Evolutionary conservation across 768 basidiomycete genomes (phyloP).

Genomic region (Nevesoporus exiguus): DNA sequence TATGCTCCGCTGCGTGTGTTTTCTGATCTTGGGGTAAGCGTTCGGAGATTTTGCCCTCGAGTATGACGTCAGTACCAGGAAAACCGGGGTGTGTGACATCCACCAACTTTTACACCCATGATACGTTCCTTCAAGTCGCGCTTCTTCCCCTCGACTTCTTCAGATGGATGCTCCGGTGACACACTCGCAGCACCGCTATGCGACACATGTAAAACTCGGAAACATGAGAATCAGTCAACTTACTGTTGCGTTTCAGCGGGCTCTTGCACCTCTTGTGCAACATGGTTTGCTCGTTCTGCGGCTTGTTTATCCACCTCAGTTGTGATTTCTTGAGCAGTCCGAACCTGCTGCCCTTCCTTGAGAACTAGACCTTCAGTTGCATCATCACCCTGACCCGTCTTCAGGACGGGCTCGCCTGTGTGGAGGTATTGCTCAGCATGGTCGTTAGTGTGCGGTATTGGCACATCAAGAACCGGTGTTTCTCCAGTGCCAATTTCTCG

Average conservation of each 20-base stretch:
- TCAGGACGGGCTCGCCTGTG: constrained; percentile 39
- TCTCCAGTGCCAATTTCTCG: constrained; percentile 42
- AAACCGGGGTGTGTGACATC: not conserved
- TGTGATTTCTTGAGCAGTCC: constrained; percentile 9
- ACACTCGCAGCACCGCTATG: constrained; percentile 26
- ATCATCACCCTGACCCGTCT: constrained; percentile 33
- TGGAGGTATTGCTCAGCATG: constrained; percentile 49
- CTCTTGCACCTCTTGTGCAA: constrained; percentile 1
- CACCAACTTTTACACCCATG: constrained; percentile 29
- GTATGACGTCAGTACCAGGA: not conserved
- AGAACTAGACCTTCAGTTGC: constrained; percentile 26
- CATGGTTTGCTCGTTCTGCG: constrained; percentile 10
- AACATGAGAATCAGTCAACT: not conserved
- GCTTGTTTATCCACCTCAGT: constrained; percentile 2
- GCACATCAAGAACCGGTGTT: constrained; percentile 46
- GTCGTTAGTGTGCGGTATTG: constrained; percentile 44
- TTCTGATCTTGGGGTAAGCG: constrained; percentile 69
- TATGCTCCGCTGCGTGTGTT: constrained; percentile 48
- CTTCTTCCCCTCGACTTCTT: constrained; percentile 39
- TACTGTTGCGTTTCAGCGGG: constrained; percentile 12
- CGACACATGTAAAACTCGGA: not conserved
- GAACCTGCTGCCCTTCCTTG: constrained; percentile 13
- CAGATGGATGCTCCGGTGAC: constrained; percentile 4
- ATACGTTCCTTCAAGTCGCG: constrained; percentile 31
- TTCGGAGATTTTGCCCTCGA: constrained; percentile 45